A percentile compares a stretch with the other conserved stretches of the same genome.
These are phyloP conservation scores for Penicillium cosmopolitanum DNA, from an alignment of 495 filamentous ascomycete genomes.

Conservation along the genomic window DNA sequence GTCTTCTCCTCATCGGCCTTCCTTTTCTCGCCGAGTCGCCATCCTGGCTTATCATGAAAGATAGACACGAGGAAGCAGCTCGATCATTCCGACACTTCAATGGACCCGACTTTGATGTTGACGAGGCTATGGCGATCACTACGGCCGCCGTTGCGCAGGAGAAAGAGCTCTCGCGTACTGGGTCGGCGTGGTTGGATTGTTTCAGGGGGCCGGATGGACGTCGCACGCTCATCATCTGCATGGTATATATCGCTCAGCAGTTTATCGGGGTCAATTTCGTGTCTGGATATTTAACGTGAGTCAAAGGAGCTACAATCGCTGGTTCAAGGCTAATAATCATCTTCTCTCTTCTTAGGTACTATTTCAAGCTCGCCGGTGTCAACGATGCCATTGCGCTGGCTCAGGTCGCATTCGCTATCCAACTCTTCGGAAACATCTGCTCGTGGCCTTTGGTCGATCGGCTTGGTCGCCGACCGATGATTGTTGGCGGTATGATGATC, in stretches of 20 bases:
- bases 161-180: background rate
- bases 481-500: constrained; percentile 1
- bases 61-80: background rate
- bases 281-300: constrained; percentile 2
- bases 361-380: background rate
- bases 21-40: constrained; percentile 2
- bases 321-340: background rate
- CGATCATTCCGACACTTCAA: background rate
- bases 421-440: constrained; percentile 2
- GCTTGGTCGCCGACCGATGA: constrained; percentile 1
- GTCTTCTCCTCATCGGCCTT: background rate
- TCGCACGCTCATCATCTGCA: background rate
- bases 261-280: constrained; percentile 1
- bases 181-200: background rate
- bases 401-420: background rate
- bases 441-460: constrained; percentile 1
- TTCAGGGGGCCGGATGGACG: background rate
- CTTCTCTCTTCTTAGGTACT: background rate
- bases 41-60: background rate
- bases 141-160: background rate
- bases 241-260: constrained; percentile 3
- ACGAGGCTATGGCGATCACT: background rate
- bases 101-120: background rate
- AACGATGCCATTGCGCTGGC: background rate
- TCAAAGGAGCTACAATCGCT: background rate